A percentile compares a stretch with the other conserved stretches of the same genome.
Evolutionary conservation across 2,329 filamentous ascomycete genomes (phyloP).

Genomic region (Metarhizium album): DNA sequence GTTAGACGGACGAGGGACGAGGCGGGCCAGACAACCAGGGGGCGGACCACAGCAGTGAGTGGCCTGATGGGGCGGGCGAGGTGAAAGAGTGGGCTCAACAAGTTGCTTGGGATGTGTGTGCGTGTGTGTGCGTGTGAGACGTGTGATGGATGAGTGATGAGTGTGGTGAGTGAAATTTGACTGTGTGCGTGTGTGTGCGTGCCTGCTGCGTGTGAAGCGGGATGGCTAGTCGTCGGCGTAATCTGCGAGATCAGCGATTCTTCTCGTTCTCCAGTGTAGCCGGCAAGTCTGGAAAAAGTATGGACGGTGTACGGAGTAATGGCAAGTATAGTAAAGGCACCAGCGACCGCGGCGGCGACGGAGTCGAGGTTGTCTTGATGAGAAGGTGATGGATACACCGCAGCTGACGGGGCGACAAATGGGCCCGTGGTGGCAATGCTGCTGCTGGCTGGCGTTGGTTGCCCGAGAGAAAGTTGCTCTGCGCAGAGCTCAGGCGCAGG

Average conservation of each 20-base stretch:
- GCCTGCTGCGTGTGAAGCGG: background rate
- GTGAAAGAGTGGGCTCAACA: background rate
- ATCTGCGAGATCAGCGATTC: background rate
- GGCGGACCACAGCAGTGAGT: conserved; percentile 3
- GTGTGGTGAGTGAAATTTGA: background rate
- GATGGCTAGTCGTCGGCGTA: background rate
- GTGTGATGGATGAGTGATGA: background rate
- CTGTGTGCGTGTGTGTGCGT: background rate
- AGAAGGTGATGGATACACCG: background rate
- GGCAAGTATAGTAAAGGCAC: no score
- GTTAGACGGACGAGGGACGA: background rate
- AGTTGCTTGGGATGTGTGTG: no score
- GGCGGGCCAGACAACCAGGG: background rate
- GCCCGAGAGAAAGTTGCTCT: background rate
- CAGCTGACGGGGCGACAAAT: conserved; percentile 3
- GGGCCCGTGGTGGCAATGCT: conserved; percentile 3
- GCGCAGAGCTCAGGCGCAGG: background rate
- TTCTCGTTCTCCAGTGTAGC: background rate
- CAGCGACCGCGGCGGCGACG: background rate
- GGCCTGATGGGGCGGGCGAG: background rate
- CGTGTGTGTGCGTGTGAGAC: background rate
- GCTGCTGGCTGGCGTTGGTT: conserved; percentile 4
- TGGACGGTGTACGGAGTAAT: no score
- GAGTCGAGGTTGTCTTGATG: no score
- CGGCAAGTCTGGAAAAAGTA: background rate